A percentile compares a stretch with the other conserved stretches of the same genome.
These are phyloP conservation scores for Diplodia mutila DNA, from an alignment of 2,329 filamentous ascomycete genomes.

Conservation along the genomic window DNA sequence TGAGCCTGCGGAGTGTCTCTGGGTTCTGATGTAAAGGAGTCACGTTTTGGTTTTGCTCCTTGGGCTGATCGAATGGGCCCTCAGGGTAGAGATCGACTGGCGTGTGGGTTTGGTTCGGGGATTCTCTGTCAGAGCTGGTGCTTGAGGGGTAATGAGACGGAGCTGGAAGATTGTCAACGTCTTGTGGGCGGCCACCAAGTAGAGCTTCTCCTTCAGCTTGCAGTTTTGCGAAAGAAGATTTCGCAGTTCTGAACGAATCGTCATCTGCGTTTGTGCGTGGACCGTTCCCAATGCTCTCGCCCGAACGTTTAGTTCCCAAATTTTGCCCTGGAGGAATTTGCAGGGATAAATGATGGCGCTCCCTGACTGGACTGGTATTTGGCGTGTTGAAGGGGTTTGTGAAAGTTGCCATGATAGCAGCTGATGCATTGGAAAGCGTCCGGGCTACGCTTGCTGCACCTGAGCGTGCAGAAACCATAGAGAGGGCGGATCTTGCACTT, in stretches of 20 bases:
- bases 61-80: neutral
- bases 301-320: conserved; percentile 28
- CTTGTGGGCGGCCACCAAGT: conserved; percentile 48
- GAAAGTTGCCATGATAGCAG: conserved; percentile 40
- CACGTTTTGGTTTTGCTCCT: neutral
- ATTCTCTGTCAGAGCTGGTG: conserved; percentile 5
- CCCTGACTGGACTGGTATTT: conserved; percentile 36
- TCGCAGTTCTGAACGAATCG: conserved; percentile 57
- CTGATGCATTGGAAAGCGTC: conserved; percentile 51
- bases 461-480: conserved; percentile 49
- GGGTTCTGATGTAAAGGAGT: neutral
- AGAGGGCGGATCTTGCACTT: conserved; percentile 47
- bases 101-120: neutral
- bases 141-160: neutral
- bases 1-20: neutral
- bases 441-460: conserved; percentile 46
- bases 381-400: conserved; percentile 40
- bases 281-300: conserved; percentile 44
- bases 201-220: conserved; percentile 58
- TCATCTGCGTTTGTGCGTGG: conserved; percentile 42
- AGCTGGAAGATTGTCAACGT: conserved; percentile 25
- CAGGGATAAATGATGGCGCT: conserved; percentile 11
- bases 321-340: neutral
- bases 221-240: conserved; percentile 53
- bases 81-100: conserved; percentile 1